phyloP scores from a whole-genome alignment of 2,329 filamentous ascomycete genomes.

The Fulvia fulva region DNA sequence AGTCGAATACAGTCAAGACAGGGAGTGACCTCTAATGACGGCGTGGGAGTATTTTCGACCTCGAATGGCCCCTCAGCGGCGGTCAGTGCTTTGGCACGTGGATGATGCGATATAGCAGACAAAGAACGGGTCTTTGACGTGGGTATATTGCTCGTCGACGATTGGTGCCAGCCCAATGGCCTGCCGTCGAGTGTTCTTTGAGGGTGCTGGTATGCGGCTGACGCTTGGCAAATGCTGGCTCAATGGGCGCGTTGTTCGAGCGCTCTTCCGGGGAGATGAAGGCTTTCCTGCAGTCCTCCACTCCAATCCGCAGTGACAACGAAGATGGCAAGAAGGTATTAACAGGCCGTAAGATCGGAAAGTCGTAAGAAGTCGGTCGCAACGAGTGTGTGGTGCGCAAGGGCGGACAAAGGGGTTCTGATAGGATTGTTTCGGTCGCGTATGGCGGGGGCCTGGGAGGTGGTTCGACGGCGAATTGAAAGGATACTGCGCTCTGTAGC shows the following conservation, averaged over 20 bases:
- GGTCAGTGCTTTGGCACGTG: slow-evolving; percentile 15
- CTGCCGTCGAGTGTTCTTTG: slow-evolving; percentile 13
- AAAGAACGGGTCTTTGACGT: slow-evolving; percentile 19
- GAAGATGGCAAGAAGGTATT: slow-evolving; percentile 14
- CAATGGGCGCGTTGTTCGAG: slow-evolving; percentile 17
- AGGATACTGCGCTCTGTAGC: slow-evolving; percentile 2
- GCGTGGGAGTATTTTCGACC: slow-evolving; percentile 5
- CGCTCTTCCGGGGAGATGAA: background rate
- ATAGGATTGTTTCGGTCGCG: slow-evolving; percentile 4
- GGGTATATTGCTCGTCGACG: slow-evolving; percentile 10
- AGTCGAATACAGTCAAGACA: slow-evolving; percentile 4
- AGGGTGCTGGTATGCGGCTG: slow-evolving; percentile 11
- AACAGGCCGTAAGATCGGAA: slow-evolving; percentile 22
- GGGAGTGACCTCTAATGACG: background rate
- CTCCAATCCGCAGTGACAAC: slow-evolving; percentile 2
- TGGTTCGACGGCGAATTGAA: slow-evolving; percentile 11
- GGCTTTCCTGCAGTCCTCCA: slow-evolving; percentile 1
- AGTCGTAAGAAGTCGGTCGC: slow-evolving; percentile 16
- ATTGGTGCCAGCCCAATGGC: slow-evolving; percentile 18
- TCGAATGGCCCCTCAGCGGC: background rate
- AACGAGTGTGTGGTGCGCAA: slow-evolving; percentile 17
- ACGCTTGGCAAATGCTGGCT: slow-evolving; percentile 10
- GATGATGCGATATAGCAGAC: slow-evolving; percentile 14
- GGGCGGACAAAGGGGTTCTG: slow-evolving; percentile 10
- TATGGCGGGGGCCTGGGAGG: background rate